phyloP scores from a whole-genome alignment of 352 stramenopile genomes.

The Pythium volutum region DNA sequence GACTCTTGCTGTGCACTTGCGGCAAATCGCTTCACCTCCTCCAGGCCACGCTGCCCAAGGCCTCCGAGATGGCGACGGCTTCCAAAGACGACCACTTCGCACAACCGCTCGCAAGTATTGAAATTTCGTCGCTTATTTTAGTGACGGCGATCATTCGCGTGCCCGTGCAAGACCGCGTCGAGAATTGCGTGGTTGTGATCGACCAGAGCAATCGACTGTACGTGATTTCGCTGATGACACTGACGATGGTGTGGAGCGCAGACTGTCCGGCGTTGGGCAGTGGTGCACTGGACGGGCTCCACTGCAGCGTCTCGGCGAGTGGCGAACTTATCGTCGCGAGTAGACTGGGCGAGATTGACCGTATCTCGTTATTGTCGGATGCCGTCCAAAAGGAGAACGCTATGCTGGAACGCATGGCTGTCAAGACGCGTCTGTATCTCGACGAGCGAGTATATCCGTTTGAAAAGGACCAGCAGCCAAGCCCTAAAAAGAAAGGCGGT shows the following conservation, averaged over 20 bases:
- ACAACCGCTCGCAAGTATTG: conserved; percentile 48
- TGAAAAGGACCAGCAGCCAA: conserved; percentile 25
- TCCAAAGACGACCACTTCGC: conserved; percentile 39
- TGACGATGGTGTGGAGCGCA: conserved; percentile 49
- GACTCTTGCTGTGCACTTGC: conserved; percentile 60
- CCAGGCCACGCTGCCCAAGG: conserved; percentile 42
- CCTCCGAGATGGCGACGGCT: conserved; percentile 55
- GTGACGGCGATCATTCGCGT: conserved; percentile 52
- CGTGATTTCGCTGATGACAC: conserved; percentile 53
- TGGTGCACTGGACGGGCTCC: conserved; percentile 34
- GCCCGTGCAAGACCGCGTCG: conserved; percentile 46
- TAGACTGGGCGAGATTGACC: conserved; percentile 61
- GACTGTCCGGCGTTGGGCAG: conserved; percentile 37
- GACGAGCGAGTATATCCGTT: conserved; percentile 37
- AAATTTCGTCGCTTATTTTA: conserved; percentile 41
- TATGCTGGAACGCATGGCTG: conserved; percentile 48
- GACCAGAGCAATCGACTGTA: conserved; percentile 70
- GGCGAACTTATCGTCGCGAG: conserved; percentile 63
- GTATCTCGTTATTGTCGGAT: conserved; percentile 59
- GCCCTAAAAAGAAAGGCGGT: conserved; percentile 54
- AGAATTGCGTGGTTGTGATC: conserved; percentile 61
- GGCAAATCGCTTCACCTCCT: conserved; percentile 56
- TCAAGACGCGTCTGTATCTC: conserved; percentile 46
- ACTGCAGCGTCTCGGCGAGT: conserved; percentile 41
- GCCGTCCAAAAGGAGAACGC: conserved; percentile 49